Evolutionary conservation across 306 rosid genomes (phyloP), one percentile per base, ranked within the genome.

Genomic region (Aeschynomene evenia): DNA sequence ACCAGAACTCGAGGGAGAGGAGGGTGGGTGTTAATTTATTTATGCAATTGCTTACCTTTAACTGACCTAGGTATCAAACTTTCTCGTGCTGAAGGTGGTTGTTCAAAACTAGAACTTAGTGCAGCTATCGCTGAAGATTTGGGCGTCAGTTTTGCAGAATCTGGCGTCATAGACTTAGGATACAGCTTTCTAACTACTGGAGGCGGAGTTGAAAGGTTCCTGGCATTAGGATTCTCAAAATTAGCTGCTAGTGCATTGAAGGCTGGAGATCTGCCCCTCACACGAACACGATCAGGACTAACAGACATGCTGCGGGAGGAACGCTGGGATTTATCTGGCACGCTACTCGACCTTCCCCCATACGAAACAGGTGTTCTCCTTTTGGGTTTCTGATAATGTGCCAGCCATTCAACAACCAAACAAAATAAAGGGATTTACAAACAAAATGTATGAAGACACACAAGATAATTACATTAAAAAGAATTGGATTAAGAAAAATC

Each of bases 251-350:
- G 77, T 42, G 97, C 97, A 79, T 88, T 91, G 72, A 91, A 91
- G 75, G 96, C 93, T 40, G 97, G 97, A 85, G 97, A 91, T 79
- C 97, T 82, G 18, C 97, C 97, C 84, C 97, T 77, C 55, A 91
- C 97, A 65, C 97, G 96, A 50, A 88, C 96, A 46, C 96, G 90
- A 51, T 91, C 97, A 26, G 97, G 96, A 60, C 97, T 91, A 61
- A 85, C 88, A 42, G 97, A 91, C 96, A 91, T 86, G 75, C 96
- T 91, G 79, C 97, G 87, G 34, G 96, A 88, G 16, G 96, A 88
- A 65, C 96, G 93, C 81, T 88, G 97, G 56, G 96, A 80, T 70
- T 91, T 91, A 14, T 91, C 97, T 2, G 96, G 96, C 67, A 83
- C 89, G 31, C 91, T 87, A 54, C 96, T 86, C 16, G 97, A 91